Conservation (phyloP, 1,139 yeast genomes). For the Scheffersomyces quercinus region DNA sequence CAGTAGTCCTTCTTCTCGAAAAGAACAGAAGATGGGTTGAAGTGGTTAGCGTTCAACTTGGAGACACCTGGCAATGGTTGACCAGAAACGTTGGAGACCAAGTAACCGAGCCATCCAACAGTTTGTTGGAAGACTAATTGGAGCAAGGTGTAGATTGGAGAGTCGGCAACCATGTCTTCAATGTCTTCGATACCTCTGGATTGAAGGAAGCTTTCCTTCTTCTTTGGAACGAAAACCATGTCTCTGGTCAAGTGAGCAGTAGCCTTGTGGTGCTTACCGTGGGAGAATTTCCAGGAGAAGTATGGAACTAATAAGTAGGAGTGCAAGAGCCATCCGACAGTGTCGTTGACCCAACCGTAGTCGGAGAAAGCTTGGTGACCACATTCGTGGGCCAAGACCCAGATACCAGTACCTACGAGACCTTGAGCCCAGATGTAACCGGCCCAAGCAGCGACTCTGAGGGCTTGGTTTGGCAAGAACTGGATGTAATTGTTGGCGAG, state of each 20-base stretch:
- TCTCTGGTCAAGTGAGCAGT: conserved; percentile 81
- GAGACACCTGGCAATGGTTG: conserved; percentile 61
- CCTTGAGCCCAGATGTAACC: conserved; percentile 52
- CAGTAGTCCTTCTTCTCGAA: conserved; percentile 71
- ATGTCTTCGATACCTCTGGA: conserved; percentile 41
- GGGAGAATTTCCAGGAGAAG: conserved; percentile 83
- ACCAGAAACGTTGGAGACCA: conserved; percentile 75
- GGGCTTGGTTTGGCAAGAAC: conserved; percentile 17
- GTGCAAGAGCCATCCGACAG: conserved; percentile 81
- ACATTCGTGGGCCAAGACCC: conserved; percentile 91
- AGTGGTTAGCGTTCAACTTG: conserved; percentile 54
- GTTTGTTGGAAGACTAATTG: conserved; percentile 67
- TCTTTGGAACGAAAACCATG: conserved; percentile 79
- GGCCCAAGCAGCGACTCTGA: conserved; percentile 42
- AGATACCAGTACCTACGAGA: conserved; percentile 72
- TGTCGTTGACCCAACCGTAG: conserved; percentile 66
- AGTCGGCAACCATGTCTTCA: conserved; percentile 67
- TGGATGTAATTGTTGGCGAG: conserved; percentile 56
- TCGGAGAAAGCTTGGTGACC: conserved; percentile 87
- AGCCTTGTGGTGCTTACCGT: conserved; percentile 85
- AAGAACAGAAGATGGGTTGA: conserved; percentile 70
- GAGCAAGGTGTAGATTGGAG: conserved; percentile 64
- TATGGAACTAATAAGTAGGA: conserved; percentile 79
- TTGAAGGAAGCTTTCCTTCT: conserved; percentile 54
- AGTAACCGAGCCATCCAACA: conserved; percentile 72